Percentiles rank a stretch among this genome's conserved stretches.
These are phyloP conservation scores for Lyophyllum shimeji DNA, from an alignment of 768 basidiomycete genomes.

Conservation along the genomic window DNA sequence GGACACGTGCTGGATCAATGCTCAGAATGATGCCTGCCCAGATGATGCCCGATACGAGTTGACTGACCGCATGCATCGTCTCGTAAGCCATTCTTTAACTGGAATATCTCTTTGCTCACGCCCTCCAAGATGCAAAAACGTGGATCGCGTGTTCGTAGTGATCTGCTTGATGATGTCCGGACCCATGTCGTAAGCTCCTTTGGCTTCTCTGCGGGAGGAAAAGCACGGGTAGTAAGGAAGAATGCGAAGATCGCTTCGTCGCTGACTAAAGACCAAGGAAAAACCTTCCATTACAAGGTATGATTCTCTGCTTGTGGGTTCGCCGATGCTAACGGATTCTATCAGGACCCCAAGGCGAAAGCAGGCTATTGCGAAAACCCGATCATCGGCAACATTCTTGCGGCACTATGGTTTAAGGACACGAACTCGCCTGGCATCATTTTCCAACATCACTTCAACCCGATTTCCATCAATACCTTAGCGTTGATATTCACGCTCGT, in stretches of 20 bases:
- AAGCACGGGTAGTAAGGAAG: neutral
- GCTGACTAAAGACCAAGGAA: neutral
- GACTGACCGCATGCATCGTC: neutral
- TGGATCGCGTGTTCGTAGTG: neutral
- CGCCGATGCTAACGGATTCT: neutral
- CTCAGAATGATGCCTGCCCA: neutral
- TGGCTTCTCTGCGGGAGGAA: neutral
- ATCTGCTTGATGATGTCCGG: neutral
- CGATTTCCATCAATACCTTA: slow-evolving; percentile 14
- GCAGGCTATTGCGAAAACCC: neutral
- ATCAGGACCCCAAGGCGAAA: neutral
- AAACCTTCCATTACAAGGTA: slow-evolving; percentile 8
- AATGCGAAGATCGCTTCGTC: neutral
- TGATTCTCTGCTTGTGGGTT: too few relatives aligned
- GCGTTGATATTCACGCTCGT: neutral
- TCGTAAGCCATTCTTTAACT: neutral
- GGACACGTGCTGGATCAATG: neutral
- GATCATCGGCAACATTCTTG: slow-evolving; percentile 2
- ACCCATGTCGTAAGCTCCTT: neutral
- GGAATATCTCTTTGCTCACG: too few relatives aligned
- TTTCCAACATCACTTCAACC: slow-evolving; percentile 6
- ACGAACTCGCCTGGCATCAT: neutral
- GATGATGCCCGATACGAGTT: neutral
- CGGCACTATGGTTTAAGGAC: slow-evolving; percentile 7
- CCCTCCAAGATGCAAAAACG: neutral